Percentiles rank a stretch among this genome's conserved stretches.
Evolutionary conservation across 2,329 filamentous ascomycete genomes (phyloP).

Genomic region (Chaetomium sp.): DNA sequence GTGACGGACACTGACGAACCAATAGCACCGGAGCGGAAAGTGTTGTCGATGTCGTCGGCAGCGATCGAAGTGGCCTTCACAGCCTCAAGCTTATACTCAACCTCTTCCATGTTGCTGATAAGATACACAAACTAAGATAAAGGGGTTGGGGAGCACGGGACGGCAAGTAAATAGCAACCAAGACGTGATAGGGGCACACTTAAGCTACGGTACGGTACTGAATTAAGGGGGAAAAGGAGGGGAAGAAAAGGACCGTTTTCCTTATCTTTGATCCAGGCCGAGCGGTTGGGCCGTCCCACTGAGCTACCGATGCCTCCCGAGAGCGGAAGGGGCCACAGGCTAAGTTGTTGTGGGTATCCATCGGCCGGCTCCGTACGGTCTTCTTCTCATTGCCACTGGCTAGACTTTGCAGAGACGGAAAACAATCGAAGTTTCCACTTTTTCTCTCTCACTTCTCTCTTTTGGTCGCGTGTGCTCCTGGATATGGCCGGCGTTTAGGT

Average conservation of each 20-base stretch:
- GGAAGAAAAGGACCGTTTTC: neutral
- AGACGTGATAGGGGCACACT: neutral
- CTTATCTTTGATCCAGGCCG: slow-evolving; percentile 1
- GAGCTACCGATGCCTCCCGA: too few species aligned
- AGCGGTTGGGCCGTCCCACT: too few species aligned
- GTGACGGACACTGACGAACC: slow-evolving; percentile 38
- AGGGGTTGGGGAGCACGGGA: neutral
- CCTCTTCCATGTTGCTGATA: slow-evolving; percentile 32
- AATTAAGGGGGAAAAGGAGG: neutral
- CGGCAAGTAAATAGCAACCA: neutral
- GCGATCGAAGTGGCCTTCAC: slow-evolving; percentile 44
- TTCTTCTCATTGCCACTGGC: neutral
- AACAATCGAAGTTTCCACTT: too few species aligned
- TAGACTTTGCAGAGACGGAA: too few species aligned
- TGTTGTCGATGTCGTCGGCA: slow-evolving; percentile 52
- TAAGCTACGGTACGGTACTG: too few species aligned
- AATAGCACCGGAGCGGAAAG: slow-evolving; percentile 55
- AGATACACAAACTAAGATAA: slow-evolving; percentile 16
- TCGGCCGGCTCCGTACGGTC: slow-evolving; percentile 19
- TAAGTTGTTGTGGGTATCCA: neutral
- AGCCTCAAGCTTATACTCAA: slow-evolving; percentile 50
- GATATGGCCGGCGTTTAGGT: too few species aligned
- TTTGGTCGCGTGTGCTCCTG: too few species aligned
- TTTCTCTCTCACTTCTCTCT: too few species aligned
- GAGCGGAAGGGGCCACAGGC: too few species aligned